Evolutionary conservation across 2,329 filamentous ascomycete species (phyloP).

Genomic region (Neurospora sp.): DNA sequence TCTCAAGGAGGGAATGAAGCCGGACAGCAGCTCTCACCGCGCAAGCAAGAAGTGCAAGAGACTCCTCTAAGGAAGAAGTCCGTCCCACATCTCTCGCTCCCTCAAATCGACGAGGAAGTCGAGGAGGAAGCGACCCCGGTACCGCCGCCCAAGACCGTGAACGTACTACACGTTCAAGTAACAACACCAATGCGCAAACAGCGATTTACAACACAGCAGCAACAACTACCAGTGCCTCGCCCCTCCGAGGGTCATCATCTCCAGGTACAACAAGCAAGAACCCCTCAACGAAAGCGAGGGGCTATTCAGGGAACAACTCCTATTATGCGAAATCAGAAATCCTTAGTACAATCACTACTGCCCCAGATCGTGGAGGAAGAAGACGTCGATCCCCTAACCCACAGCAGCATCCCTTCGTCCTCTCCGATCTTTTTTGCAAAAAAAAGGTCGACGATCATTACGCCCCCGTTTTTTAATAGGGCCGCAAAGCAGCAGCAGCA

Average conservation of each 20-base stretch:
- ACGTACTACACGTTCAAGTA: slow-evolving; percentile 10
- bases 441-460: not conserved
- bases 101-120: not conserved
- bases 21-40: not conserved
- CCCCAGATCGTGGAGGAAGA: not conserved
- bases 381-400: not conserved
- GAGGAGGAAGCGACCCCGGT: not conserved
- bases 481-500: slow-evolving; percentile 5
- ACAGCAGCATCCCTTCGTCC: slow-evolving; percentile 7
- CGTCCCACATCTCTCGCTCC: not conserved
- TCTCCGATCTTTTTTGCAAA: slow-evolving; percentile 14
- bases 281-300: not conserved
- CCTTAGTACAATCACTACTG: not conserved
- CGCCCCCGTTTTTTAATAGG: not conserved
- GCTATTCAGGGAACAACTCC: not conserved
- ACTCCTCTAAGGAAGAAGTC: slow-evolving; percentile 3
- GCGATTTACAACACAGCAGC: slow-evolving; percentile 2
- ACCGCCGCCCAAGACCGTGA: not conserved
- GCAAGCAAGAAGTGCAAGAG: slow-evolving; percentile 9
- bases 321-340: not conserved
- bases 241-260: not conserved
- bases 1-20: not conserved
- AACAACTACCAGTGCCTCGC: slow-evolving; percentile 6
- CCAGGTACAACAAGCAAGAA: slow-evolving; percentile 2
- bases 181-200: slow-evolving; percentile 14